These are phyloP conservation scores for Carex scoparia DNA, from an alignment of 176 grass and related monocot species.

Conservation along the genomic window DNA sequence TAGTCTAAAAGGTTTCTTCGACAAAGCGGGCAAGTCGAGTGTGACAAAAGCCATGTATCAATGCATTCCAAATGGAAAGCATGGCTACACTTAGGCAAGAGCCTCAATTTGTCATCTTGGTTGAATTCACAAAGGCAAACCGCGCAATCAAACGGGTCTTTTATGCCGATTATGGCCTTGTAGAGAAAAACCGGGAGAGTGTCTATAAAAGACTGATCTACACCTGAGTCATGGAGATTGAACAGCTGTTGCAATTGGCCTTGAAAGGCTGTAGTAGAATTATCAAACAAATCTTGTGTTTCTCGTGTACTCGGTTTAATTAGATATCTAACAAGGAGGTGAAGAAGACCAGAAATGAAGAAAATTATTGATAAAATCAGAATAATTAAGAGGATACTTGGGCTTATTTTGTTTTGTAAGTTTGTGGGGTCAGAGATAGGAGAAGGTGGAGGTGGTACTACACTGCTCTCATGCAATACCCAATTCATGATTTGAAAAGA, in stretches of 20 bases:
- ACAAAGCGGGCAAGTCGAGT: slow-evolving; percentile 29
- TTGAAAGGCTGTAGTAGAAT: slow-evolving; percentile 49
- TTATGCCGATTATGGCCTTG: slow-evolving; percentile 38
- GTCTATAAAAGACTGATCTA: slow-evolving; percentile 87
- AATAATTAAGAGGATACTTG: slow-evolving; percentile 70
- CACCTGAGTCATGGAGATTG: slow-evolving; percentile 83
- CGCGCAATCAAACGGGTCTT: slow-evolving; percentile 49
- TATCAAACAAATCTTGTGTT: slow-evolving; percentile 10
- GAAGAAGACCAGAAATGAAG: slow-evolving; percentile 76
- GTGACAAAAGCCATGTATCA: slow-evolving; percentile 58
- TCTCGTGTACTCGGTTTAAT: slow-evolving; percentile 33
- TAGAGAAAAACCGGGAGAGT: slow-evolving; percentile 67
- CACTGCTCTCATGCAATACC: slow-evolving; percentile 15
- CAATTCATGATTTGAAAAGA: slow-evolving; percentile 23
- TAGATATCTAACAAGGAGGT: slow-evolving; percentile 59
- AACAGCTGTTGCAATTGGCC: slow-evolving; percentile 90
- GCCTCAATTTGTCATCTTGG: slow-evolving; percentile 52
- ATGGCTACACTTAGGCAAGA: slow-evolving; percentile 83
- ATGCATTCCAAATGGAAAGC: slow-evolving; percentile 82
- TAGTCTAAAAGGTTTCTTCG: slow-evolving; percentile 17
- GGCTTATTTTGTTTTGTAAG: slow-evolving; percentile 61
- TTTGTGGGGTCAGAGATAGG: slow-evolving; percentile 10
- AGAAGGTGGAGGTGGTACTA: background rate
- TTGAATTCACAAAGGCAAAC: slow-evolving; percentile 84
- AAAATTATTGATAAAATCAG: slow-evolving; percentile 67